Evolutionary conservation across 371 early-diverging fungal species (phyloP).

Genomic region (Rhizopus microsporus): DNA sequence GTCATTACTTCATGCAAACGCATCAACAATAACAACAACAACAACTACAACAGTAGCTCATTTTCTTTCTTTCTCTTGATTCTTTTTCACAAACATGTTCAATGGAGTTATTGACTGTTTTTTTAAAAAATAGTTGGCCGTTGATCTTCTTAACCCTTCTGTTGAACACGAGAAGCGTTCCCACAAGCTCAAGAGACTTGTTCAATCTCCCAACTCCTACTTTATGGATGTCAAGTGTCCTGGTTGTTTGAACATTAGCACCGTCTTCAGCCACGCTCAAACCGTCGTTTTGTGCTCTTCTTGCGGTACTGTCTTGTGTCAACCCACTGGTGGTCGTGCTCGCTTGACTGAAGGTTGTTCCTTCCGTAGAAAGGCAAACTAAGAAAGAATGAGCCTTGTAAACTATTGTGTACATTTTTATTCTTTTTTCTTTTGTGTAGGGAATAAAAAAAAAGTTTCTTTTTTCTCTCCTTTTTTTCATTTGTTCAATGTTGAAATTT

Average conservation of each 20-base stretch:
- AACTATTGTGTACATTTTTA: conserved; percentile 1
- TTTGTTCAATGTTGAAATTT: neutral
- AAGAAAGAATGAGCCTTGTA: conserved; percentile 1
- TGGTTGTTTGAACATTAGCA: conserved; percentile 95
- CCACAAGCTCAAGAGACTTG: conserved; percentile 99
- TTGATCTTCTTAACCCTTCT: conserved; percentile 98
- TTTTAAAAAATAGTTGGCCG: conserved; percentile 77
- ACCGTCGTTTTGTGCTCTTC: conserved; percentile 96
- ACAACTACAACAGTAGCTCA: neutral
- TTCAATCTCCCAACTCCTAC: conserved; percentile 99
- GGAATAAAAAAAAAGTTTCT: conserved; percentile 3
- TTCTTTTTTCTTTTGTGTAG: neutral
- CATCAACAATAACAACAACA: neutral
- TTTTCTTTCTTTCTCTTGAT: conserved; percentile 1
- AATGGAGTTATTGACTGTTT: neutral
- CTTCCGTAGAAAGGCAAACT: conserved; percentile 23
- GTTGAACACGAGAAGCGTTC: conserved; percentile 87
- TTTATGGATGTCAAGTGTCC: conserved; percentile 99
- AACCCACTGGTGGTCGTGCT: conserved; percentile 99
- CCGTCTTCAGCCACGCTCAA: conserved; percentile 99
- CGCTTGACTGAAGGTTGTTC: conserved; percentile 84
- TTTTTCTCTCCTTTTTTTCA: neutral
- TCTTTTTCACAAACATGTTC: neutral
- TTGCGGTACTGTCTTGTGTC: conserved; percentile 96
- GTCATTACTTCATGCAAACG: neutral